Base-by-base conservation (phyloP, 768 basidiomycete species). In the Mycena epipterygia region DNA sequence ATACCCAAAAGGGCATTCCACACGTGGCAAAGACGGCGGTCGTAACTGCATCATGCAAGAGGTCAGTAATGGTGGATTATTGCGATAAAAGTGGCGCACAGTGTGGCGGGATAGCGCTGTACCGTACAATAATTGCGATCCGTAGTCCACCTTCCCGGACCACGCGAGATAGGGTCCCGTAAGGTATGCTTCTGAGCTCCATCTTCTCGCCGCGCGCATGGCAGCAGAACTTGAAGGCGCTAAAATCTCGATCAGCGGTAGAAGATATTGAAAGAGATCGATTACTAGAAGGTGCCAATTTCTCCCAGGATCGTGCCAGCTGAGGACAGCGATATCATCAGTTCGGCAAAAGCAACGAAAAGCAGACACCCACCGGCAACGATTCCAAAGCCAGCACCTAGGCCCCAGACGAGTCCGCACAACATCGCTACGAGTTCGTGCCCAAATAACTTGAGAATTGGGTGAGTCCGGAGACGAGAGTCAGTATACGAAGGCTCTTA, bases 351-450 rank as follows among this genome's bases (percentile, higher is more conserved):
- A 12, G 5, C 13, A 13, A 21, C 12, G 12, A 23, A 17, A 29
- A 5, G 42, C 4, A 48, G 27, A 49, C 0, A n/a, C 41, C 16
- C 19, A 68, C 67, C 67, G 21, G 61, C 74, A 21, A 82, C 83
- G 67, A 88, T 86, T 4, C 80, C 84, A 60, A 86, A 87, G 12
- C 85, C 86, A 44, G 78, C 73, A 33, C 84, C 84, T 17, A 86
- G 74, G 30, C 83, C 84, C 83, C 84, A 87, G 2, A 84, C 81
- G 7, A 86, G 49, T 19, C 86, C 86, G 51, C 83, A 82, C 8
- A 86, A 74, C 52, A 85, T 75, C 33, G 78, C 81, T n/a, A 85
- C 35, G 6, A 86, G 78, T 72, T 87, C 87, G 65, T 87, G 85
- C 0, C 87, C 87, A 65, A 86, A 86, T 23, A 86, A 76, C 72